A percentile compares a stretch with the other conserved stretches of the same genome.
phyloP scores from a whole-genome alignment of 108 stramenopile genomes.

The Cyclostephanos tholiformis region DNA sequence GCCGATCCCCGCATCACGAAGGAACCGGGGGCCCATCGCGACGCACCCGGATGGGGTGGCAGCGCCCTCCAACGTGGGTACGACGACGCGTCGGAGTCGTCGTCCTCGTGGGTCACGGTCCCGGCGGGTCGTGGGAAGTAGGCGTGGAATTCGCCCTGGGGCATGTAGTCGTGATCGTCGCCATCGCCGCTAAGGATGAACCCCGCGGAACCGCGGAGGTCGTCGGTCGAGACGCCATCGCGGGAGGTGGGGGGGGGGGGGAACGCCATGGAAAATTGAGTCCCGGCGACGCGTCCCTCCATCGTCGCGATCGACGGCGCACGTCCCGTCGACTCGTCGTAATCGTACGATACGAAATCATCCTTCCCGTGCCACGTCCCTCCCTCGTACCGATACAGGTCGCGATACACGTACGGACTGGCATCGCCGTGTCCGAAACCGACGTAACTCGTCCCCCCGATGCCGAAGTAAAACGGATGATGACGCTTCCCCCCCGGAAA shows the following conservation, averaged over 20 bases:
- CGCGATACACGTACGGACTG: conserved; percentile 24
- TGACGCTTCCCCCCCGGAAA: conserved; percentile 30
- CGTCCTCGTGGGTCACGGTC: too few species aligned
- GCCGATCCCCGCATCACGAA: conserved; percentile 46
- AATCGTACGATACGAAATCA: not conserved
- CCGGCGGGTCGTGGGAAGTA: too few species aligned
- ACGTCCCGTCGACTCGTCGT: not conserved
- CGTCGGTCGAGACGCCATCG: too few species aligned
- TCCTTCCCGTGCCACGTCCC: not conserved
- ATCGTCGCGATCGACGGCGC: conserved; percentile 25
- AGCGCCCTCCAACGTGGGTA: conserved; percentile 28
- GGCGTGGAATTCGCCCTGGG: conserved; percentile 46
- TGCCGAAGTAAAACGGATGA: conserved; percentile 42
- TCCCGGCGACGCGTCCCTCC: conserved; percentile 48
- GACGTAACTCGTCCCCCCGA: conserved; percentile 25
- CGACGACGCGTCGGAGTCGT: too few species aligned
- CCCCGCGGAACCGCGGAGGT: conserved; percentile 31
- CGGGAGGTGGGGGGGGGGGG: not conserved
- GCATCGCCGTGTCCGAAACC: conserved; percentile 34
- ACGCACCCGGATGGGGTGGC: conserved; percentile 47
- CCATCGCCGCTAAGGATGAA: conserved; percentile 51
- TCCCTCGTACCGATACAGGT: conserved; percentile 14
- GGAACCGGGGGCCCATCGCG: conserved; percentile 52
- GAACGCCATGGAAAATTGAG: conserved; percentile 33
- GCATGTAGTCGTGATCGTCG: conserved; percentile 40